These are phyloP conservation scores for Fusarium sp. DNA, from an alignment of 2,329 filamentous ascomycete species.

Conservation along the genomic window DNA sequence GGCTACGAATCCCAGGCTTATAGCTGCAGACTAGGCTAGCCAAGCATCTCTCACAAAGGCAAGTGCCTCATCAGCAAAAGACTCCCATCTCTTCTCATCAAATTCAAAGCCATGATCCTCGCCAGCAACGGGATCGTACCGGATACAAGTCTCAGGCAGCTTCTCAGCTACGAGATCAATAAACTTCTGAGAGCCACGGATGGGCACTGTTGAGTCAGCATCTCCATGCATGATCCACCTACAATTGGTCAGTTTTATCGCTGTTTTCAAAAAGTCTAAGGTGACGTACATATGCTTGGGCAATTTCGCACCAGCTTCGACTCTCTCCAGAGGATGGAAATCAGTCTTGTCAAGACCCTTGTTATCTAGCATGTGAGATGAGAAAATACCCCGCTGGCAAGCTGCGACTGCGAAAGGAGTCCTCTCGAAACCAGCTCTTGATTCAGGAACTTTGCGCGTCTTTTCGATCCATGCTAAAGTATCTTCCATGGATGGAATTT, in stretches of 20 bases:
- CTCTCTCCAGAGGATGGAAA: conserved; percentile 27
- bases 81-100: conserved; percentile 25
- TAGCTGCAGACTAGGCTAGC: too few relatives aligned
- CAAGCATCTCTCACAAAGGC: conserved; percentile 28
- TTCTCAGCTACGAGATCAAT: conserved; percentile 1
- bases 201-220: conserved; percentile 18
- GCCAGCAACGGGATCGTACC: conserved; percentile 24
- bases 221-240: conserved; percentile 40
- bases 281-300: background rate
- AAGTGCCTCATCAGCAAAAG: conserved; percentile 19
- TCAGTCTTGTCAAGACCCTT: background rate
- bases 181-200: conserved; percentile 13
- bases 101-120: conserved; percentile 40
- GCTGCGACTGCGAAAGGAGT: conserved; percentile 12
- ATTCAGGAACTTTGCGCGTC: background rate
- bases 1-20: too few relatives aligned
- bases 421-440: conserved; percentile 23
- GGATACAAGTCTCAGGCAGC: conserved; percentile 5
- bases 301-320: conserved; percentile 19
- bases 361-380: conserved; percentile 25
- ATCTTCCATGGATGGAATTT: conserved; percentile 19
- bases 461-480: conserved; percentile 34
- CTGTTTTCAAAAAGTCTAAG: rapidly evolving
- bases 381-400: conserved; percentile 24
- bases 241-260: background rate